Base-by-base conservation (phyloP, 495 filamentous ascomycete species). In the Filosporella fistucella region DNA sequence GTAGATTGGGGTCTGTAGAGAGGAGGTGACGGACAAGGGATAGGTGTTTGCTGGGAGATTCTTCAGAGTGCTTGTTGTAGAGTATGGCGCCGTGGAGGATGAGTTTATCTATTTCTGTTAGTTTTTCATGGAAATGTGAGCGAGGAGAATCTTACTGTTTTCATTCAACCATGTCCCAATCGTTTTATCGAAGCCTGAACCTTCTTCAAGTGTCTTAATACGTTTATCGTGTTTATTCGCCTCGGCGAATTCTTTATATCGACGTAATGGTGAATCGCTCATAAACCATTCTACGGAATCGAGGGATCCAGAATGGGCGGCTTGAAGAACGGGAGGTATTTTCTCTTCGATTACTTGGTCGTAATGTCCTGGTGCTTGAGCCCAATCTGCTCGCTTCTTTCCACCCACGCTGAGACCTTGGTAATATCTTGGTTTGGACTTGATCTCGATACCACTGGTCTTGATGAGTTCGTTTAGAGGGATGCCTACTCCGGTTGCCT, bases 331-430 rank as follows among this genome's bases (percentile, higher is more conserved):
- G 1, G 84, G 85, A 14, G 81, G 72, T 10, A 59, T 37, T 12
- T 39, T 47, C 16, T 55, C 43, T 34, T 52, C 51, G 2, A 28
- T 14, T 25, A 34, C 26, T 46, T 22, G 18, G 22, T 20, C n/a
- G 8, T 29, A 10, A 17, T 43, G 22, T 18, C 33, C 45, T 13
- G 50, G 44, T 33, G 40, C 48, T 40, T 26, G 54, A 38, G 32
- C 51, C 59, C 26, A 76, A 44, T 74, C 77, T 14, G 70, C 67
- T 40, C 81, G 75, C 71, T 88, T 89, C 60, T 78, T 78, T 1
- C 86, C 85, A 52, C 82, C 79, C 9, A 90, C 78, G 8, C 73
- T 84, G 37, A 89, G 59, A 0, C 86, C 85, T 53, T 82, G 84
- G 53, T 90, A 89, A 58, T 78, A 86, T 12, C 68, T 69, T 2